A percentile compares a stretch with the other conserved stretches of the same genome.
These are phyloP conservation scores for Cruciata laevipes DNA, from an alignment of 257 asterid species.

Conservation along the genomic window DNA sequence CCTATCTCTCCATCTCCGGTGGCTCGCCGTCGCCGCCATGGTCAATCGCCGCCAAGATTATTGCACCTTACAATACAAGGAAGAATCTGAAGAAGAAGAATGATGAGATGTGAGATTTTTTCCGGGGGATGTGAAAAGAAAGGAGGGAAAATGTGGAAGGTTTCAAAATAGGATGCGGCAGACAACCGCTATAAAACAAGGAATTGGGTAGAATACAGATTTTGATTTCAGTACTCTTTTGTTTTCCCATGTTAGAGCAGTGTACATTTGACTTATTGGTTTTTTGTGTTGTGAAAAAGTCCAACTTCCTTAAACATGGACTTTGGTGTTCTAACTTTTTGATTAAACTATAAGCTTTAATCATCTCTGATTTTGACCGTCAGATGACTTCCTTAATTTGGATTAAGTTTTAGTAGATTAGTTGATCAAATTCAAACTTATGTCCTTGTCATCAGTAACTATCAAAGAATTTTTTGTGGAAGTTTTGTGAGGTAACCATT, in stretches of 20 bases:
- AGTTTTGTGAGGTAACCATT: too few species aligned
- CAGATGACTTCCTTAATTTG: background rate
- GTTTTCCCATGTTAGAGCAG: constrained; percentile 8
- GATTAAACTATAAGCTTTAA: background rate
- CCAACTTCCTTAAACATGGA: constrained; percentile 2
- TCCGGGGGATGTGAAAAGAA: constrained; percentile 8
- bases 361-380: background rate
- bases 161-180: constrained; percentile 35
- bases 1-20: constrained; percentile 25
- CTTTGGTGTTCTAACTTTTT: background rate
- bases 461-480: too few species aligned
- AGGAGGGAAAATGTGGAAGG: constrained; percentile 8
- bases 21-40: constrained; percentile 32
- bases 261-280: background rate
- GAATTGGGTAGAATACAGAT: background rate
- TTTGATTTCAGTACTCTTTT: constrained; percentile 11
- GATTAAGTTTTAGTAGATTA: background rate
- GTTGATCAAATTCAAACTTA: too few species aligned
- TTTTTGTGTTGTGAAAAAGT: background rate
- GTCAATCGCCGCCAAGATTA: background rate
- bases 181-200: constrained; percentile 51
- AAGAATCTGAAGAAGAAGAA: background rate
- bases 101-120: background rate
- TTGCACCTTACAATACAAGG: background rate
- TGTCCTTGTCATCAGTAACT: too few species aligned